Conservation (phyloP, 169 alveolate species). For the Eimeria praecox region DNA sequence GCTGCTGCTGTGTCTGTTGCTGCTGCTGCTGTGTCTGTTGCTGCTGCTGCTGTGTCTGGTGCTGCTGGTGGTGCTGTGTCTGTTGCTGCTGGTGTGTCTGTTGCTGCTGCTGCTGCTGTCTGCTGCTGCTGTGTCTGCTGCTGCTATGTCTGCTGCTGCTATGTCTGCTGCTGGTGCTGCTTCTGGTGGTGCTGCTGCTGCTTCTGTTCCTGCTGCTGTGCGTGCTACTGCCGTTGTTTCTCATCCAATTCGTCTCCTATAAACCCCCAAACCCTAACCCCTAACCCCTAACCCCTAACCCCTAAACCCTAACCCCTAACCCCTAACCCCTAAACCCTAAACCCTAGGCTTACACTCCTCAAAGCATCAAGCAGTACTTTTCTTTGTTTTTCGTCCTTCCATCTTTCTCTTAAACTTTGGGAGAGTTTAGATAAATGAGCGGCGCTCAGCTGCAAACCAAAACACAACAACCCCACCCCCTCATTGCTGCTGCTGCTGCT, state of each 20-base stretch:
- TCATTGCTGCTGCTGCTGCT: neutral
- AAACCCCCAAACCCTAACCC: neutral
- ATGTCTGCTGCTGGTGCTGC: neutral
- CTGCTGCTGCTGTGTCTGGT: neutral
- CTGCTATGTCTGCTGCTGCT: neutral
- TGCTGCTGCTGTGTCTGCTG: no score
- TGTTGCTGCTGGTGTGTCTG: no score
- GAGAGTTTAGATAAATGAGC: neutral
- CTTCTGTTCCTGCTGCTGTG: neutral
- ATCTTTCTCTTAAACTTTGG: neutral
- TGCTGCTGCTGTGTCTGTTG: neutral
- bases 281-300: neutral
- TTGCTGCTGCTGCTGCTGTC: no score
- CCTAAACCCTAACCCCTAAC: neutral
- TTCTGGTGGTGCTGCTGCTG: neutral
- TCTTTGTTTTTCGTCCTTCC: neutral
- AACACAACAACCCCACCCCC: neutral
- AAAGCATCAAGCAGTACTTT: neutral
- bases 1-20: neutral
- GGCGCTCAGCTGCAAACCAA: slow-evolving; percentile 21
- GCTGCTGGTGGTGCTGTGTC: no score
- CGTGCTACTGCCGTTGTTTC: neutral
- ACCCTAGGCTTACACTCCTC: neutral
- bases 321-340: slow-evolving; percentile 2
- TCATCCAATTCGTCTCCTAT: neutral